These are phyloP conservation scores for Nemania sp. DNA, from an alignment of 2,329 filamentous ascomycete genomes.

Conservation along the genomic window DNA sequence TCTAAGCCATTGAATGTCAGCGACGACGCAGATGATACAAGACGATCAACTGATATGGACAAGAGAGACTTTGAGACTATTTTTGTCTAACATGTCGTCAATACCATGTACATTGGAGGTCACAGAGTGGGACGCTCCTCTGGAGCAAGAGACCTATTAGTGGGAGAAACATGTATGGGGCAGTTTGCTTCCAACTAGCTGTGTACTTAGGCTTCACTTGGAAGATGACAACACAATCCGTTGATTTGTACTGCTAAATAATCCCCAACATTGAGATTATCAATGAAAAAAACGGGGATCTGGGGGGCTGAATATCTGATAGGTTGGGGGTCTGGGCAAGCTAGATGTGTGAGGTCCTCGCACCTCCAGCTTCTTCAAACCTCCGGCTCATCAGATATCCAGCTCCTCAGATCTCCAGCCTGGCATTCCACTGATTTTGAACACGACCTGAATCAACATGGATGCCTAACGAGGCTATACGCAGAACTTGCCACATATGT, in stretches of 20 bases:
- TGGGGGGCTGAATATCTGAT: too few relatives aligned
- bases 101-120: not conserved
- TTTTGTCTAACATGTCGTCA: slow-evolving; percentile 11
- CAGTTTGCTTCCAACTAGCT: not conserved
- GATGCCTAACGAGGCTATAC: too few relatives aligned
- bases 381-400: too few relatives aligned
- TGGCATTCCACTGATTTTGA: too few relatives aligned
- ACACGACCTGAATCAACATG: too few relatives aligned
- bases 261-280: too few relatives aligned
- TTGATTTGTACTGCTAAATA: not conserved
- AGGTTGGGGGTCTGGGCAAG: too few relatives aligned
- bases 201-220: not conserved
- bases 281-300: too few relatives aligned
- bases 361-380: too few relatives aligned
- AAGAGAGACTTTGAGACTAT: slow-evolving; percentile 3
- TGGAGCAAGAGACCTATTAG: not conserved
- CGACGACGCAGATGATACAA: slow-evolving; percentile 23
- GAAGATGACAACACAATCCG: not conserved
- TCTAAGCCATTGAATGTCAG: slow-evolving; percentile 42
- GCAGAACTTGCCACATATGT: too few relatives aligned
- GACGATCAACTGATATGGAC: not conserved
- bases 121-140: not conserved
- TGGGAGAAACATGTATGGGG: not conserved
- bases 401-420: too few relatives aligned
- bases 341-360: too few relatives aligned